Percentiles rank a stretch among this genome's conserved stretches.
These are phyloP conservation scores for Saksenaea vasiformis DNA, from an alignment of 371 early-diverging fungal species.

Conservation along the genomic window DNA sequence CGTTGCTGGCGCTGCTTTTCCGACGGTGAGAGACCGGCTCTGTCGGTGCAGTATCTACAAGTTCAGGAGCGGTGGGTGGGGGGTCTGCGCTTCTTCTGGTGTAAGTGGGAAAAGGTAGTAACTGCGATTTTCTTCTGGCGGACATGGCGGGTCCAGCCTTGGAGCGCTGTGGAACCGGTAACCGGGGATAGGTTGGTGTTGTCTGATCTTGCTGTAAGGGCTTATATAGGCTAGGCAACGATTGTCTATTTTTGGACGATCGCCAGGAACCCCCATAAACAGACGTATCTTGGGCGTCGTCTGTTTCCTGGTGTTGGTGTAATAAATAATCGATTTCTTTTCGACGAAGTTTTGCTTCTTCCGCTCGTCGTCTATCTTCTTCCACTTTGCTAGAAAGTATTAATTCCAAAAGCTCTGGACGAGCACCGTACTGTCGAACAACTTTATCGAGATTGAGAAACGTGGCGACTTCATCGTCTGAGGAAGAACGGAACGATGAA, in stretches of 20 bases:
- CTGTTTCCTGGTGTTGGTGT: slow-evolving; percentile 17
- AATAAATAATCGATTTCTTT: slow-evolving; percentile 44
- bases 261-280: neutral
- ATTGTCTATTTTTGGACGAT: neutral
- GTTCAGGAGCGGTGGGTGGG: neutral
- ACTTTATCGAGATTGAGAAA: slow-evolving; percentile 48
- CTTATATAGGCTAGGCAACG: neutral
- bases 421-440: slow-evolving; percentile 44
- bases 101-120: neutral
- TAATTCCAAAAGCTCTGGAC: slow-evolving; percentile 53
- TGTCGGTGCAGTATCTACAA: neutral
- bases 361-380: slow-evolving; percentile 58
- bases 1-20: slow-evolving; percentile 6
- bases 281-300: neutral
- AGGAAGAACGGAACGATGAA: neutral
- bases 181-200: slow-evolving; percentile 5
- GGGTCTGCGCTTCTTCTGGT: neutral
- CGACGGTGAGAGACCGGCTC: slow-evolving; percentile 8
- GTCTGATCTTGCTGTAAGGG: neutral
- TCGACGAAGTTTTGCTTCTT: slow-evolving; percentile 50
- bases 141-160: neutral
- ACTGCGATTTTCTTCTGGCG: neutral
- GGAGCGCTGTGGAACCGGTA: neutral
- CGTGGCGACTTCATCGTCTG: slow-evolving; percentile 8
- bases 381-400: slow-evolving; percentile 57